Evolutionary conservation across 169 alveolate species (phyloP).

Genomic region (Cryptosporidium bovis): DNA sequence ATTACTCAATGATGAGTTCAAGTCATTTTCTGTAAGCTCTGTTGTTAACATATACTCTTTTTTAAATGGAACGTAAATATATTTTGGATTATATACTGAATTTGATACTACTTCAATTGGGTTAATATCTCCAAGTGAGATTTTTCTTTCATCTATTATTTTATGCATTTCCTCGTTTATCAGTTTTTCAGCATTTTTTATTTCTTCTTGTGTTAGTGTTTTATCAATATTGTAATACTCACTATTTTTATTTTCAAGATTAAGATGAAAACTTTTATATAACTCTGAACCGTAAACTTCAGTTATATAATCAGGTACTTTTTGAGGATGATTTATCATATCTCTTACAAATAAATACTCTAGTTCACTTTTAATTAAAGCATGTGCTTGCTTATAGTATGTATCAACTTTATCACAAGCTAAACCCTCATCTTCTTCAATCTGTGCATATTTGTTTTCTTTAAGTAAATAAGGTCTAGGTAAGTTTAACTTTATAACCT

Average conservation of each 20-base stretch:
- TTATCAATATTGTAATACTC: not conserved
- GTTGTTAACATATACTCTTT: constrained; percentile 58
- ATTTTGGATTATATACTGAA: constrained; percentile 39
- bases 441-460: constrained; percentile 7
- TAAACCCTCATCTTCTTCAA: not conserved
- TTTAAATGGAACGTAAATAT: constrained; percentile 75
- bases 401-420: not conserved
- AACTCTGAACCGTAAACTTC: constrained; percentile 21
- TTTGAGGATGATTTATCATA: constrained; percentile 27
- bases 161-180: constrained; percentile 23
- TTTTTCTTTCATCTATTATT: not conserved
- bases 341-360: constrained; percentile 32
- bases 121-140: not conserved
- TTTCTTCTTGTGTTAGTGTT: constrained; percentile 6
- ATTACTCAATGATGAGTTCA: constrained; percentile 69
- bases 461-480: constrained; percentile 57
- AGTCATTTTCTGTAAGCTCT: constrained; percentile 54
- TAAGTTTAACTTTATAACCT: constrained; percentile 22
- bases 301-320: constrained; percentile 40
- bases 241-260: not conserved
- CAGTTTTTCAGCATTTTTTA: constrained; percentile 3
- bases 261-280: not conserved
- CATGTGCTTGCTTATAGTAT: not conserved
- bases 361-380: constrained; percentile 20
- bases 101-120: not conserved